Percentiles rank a stretch among this genome's conserved stretches.
phyloP scores from a whole-genome alignment of 2,329 filamentous ascomycete genomes.

The Sclerotinia subarctica region DNA sequence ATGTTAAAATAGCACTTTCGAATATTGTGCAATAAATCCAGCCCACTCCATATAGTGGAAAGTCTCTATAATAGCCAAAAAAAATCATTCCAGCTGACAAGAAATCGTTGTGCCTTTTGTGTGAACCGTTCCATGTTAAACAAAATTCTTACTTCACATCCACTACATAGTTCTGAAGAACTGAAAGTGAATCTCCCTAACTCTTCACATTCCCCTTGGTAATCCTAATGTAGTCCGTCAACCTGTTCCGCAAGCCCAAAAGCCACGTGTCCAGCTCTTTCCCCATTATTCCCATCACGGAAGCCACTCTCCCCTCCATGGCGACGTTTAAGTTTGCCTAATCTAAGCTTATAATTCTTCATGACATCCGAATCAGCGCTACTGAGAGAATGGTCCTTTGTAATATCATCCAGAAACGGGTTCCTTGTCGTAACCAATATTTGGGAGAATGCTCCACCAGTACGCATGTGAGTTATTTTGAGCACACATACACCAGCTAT shows the following conservation, averaged over 20 bases:
- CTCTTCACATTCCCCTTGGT: no score
- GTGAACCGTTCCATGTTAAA: no score
- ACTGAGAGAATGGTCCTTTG: background rate
- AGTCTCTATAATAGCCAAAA: no score
- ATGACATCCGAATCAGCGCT: background rate
- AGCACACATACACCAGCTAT: background rate
- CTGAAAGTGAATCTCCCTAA: no score
- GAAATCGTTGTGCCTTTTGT: no score
- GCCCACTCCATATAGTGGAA: no score
- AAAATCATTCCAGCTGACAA: no score
- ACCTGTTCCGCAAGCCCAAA: conserved; percentile 4
- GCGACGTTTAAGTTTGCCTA: background rate
- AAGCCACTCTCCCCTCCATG: no score
- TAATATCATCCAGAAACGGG: background rate
- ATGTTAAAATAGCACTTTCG: no score
- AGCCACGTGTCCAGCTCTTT: background rate
- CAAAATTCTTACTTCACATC: no score
- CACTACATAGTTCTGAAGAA: no score
- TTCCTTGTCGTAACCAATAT: conserved; percentile 1
- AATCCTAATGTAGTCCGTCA: background rate
- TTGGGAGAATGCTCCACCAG: background rate
- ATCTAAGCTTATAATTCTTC: conserved; percentile 1
- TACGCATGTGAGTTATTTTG: background rate
- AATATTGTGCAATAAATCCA: no score
- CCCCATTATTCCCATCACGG: background rate